Conservation (phyloP, 139 green algal genomes). For the Chlorella sp. region DNA sequence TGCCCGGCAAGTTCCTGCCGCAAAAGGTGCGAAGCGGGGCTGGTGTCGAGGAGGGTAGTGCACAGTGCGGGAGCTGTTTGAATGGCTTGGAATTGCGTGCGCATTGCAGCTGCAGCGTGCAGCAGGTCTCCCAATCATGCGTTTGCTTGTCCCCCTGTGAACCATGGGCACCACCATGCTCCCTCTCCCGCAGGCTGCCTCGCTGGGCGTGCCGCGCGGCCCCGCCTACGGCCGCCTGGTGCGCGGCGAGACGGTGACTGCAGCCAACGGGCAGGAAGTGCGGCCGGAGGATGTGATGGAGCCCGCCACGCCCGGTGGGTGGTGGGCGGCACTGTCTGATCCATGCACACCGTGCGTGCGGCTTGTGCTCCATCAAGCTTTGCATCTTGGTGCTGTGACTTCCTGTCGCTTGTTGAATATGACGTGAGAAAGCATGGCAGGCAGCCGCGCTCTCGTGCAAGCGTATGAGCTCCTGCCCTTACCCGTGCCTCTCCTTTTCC, state of each 20-base stretch:
- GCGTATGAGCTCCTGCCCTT: neutral
- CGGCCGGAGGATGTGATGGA: slow-evolving; percentile 80
- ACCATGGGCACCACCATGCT: neutral
- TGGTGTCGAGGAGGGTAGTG: too few species aligned
- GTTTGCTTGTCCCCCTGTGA: neutral
- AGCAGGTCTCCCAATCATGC: neutral
- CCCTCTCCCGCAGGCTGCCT: slow-evolving; percentile 46
- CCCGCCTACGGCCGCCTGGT: slow-evolving; percentile 80
- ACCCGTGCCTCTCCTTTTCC: neutral
- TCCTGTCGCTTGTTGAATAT: too few species aligned
- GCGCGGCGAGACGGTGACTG: slow-evolving; percentile 67
- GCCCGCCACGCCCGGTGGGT: slow-evolving; percentile 54
- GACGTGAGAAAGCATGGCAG: neutral
- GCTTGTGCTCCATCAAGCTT: neutral
- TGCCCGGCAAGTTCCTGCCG: slow-evolving; percentile 89
- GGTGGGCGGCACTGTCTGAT: neutral
- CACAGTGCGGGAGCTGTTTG: too few species aligned
- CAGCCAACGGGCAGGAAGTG: slow-evolving; percentile 57
- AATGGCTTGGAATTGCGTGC: too few species aligned
- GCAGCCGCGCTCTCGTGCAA: neutral
- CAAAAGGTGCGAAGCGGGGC: slow-evolving; percentile 48
- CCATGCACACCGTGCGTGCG: neutral
- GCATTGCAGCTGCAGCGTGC: too few species aligned
- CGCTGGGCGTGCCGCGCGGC: slow-evolving; percentile 76
- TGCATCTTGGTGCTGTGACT: neutral